phyloP scores from a whole-genome alignment of 2,329 filamentous ascomycete species.

The Rhytidhysteron rufulum region DNA sequence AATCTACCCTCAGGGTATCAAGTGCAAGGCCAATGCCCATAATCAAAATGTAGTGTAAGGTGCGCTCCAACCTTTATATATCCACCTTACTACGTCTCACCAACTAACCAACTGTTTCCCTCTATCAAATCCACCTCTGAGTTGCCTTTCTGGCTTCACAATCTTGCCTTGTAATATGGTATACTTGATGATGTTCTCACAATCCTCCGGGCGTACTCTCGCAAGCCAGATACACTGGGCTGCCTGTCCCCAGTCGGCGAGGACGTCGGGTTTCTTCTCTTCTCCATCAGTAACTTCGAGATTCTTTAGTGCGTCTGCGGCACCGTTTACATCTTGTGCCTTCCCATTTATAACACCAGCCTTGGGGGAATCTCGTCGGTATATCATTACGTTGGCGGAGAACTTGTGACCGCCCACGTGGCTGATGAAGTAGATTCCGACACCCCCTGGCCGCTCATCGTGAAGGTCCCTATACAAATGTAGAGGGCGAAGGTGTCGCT shows the following conservation, averaged over 20 bases:
- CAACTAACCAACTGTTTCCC: constrained; percentile 79
- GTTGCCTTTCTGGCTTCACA: constrained; percentile 79
- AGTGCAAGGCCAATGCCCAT: too few relatives aligned
- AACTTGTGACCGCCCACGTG: constrained; percentile 98
- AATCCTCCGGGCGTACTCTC: constrained; percentile 79
- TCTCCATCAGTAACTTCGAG: constrained; percentile 37
- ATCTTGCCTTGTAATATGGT: constrained; percentile 92
- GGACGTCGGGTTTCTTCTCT: constrained; percentile 47
- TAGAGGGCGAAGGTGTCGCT: constrained; percentile 79
- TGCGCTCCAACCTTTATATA: too few relatives aligned
- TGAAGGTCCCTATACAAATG: constrained; percentile 83
- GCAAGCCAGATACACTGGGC: constrained; percentile 92
- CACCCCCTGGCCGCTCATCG: constrained; percentile 84
- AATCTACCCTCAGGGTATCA: too few relatives aligned
- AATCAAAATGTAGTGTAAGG: too few relatives aligned
- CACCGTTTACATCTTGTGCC: constrained; percentile 9
- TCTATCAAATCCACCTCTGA: constrained; percentile 88
- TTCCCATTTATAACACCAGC: constrained; percentile 8
- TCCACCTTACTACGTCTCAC: too few relatives aligned
- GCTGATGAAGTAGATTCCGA: constrained; percentile 93
- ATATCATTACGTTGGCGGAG: constrained; percentile 89
- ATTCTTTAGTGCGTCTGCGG: constrained; percentile 33
- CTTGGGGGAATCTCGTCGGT: constrained; percentile 55
- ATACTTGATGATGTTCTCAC: constrained; percentile 85
- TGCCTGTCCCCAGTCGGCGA: constrained; percentile 46